These are phyloP conservation scores for Cupressus sempervirens DNA, from an alignment of 75 land plant species.

Conservation along the genomic window DNA sequence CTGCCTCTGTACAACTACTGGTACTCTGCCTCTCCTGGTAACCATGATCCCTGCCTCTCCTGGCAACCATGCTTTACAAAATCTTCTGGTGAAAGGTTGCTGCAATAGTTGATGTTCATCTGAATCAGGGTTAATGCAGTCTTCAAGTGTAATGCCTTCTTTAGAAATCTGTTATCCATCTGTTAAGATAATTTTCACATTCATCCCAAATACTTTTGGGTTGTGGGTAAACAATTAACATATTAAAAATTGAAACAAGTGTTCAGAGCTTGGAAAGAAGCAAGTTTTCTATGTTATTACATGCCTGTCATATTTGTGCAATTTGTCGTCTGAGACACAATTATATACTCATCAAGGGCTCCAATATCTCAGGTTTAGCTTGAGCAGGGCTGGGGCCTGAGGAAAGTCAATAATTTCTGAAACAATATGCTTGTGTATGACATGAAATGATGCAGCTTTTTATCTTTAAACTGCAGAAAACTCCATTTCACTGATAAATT, in stretches of 20 bases:
- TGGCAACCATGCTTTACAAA: neutral
- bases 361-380: neutral
- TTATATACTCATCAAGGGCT: neutral
- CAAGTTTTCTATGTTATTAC: neutral
- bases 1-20: too few relatives aligned
- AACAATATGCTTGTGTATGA: neutral
- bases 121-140: neutral
- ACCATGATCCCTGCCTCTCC: too few relatives aligned
- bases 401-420: neutral
- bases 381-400: neutral
- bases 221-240: neutral
- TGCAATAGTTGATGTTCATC: too few relatives aligned
- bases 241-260: neutral
- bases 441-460: neutral
- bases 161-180: neutral
- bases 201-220: neutral
- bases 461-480: neutral
- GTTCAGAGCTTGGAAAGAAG: neutral
- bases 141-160: neutral
- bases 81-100: neutral
- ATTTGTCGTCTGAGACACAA: too few relatives aligned
- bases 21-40: too few relatives aligned
- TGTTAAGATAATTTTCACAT: neutral
- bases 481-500: neutral
- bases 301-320: neutral